A percentile compares a stretch with the other conserved stretches of the same genome.
Conservation (phyloP, 2,329 filamentous ascomycete genomes). For the Pseudogymnoascus sp. region DNA sequence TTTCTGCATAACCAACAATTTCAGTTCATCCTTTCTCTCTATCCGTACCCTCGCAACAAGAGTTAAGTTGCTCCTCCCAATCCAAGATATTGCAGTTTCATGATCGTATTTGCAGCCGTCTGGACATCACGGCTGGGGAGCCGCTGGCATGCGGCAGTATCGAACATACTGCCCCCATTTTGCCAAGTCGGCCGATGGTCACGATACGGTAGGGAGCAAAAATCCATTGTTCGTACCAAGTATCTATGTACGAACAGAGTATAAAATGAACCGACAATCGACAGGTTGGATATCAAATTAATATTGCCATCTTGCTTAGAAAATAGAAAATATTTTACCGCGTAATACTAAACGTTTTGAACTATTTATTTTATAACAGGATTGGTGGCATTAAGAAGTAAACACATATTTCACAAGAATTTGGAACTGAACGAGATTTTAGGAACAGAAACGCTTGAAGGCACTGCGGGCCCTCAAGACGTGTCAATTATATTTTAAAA, state of each 20-base stretch:
- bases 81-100: slow-evolving; percentile 10
- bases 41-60: no score
- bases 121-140: slow-evolving; percentile 7
- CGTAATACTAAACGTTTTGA: not conserved
- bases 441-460: not conserved
- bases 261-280: not conserved
- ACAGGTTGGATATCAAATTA: not conserved
- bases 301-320: not conserved
- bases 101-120: not conserved
- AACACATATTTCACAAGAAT: not conserved
- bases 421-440: not conserved
- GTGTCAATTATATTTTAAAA: not conserved
- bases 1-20: no score
- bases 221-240: not conserved
- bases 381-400: not conserved
- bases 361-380: not conserved
- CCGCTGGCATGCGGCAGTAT: slow-evolving; percentile 11
- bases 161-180: slow-evolving; percentile 8
- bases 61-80: not conserved
- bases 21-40: no score
- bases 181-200: not conserved
- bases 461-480: not conserved
- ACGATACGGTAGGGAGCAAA: not conserved
- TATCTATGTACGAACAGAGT: not conserved
- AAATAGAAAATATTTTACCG: not conserved